These are phyloP conservation scores for Diaporthe ilicicola DNA, from an alignment of 2,329 filamentous ascomycete species.

Conservation along the genomic window DNA sequence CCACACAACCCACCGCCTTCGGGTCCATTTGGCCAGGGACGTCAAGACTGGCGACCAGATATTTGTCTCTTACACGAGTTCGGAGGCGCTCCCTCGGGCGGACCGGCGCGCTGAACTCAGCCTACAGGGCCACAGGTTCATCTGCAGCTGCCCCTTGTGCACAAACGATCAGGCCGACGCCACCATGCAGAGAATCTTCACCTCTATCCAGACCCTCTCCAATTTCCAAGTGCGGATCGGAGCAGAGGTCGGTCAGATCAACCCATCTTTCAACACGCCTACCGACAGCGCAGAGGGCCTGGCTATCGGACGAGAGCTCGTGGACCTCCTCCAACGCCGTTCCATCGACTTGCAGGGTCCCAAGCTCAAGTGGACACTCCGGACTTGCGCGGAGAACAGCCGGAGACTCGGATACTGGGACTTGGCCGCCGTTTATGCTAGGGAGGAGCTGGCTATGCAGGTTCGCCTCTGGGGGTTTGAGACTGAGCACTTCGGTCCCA, in stretches of 20 bases:
- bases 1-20: conserved; percentile 28
- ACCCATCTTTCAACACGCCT: background rate
- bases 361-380: background rate
- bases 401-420: background rate
- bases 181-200: background rate
- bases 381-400: background rate
- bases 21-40: conserved; percentile 33
- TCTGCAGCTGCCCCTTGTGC: conserved; percentile 19
- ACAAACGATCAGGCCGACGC: background rate
- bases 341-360: background rate
- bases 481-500: background rate
- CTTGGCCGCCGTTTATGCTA: background rate
- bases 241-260: background rate
- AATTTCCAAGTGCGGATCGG: background rate
- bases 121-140: background rate
- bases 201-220: background rate
- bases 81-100: background rate
- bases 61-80: conserved; percentile 21
- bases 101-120: background rate
- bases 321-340: conserved; percentile 16
- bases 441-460: background rate
- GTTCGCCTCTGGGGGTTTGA: background rate
- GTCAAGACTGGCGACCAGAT: conserved; percentile 35
- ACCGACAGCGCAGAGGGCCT: background rate
- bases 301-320: background rate